Evolutionary conservation across 306 rosid genomes (phyloP).

Genomic region (Inga leiocalycina): DNA sequence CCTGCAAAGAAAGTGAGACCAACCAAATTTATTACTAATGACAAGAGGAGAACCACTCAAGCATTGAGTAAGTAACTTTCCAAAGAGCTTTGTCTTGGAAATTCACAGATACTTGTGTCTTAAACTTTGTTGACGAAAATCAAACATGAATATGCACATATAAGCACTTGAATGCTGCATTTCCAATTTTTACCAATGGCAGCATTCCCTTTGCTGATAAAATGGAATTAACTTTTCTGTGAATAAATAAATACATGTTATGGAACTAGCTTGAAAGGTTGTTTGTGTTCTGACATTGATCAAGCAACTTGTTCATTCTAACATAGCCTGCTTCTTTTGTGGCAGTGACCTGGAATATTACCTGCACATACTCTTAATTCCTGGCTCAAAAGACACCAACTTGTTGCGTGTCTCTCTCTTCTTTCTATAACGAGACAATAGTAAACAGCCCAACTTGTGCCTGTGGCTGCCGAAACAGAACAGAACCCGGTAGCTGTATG

Average conservation of each 20-base stretch:
- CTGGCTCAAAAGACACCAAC: slow-evolving; percentile 71
- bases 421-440: slow-evolving; percentile 65
- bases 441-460: slow-evolving; percentile 68
- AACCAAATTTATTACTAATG: slow-evolving; percentile 52
- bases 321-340: slow-evolving; percentile 19
- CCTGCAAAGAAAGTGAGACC: slow-evolving; percentile 58
- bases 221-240: background rate
- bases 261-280: background rate
- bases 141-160: background rate
- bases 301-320: background rate
- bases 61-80: slow-evolving; percentile 59
- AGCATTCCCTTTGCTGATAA: slow-evolving; percentile 3
- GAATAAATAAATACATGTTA: slow-evolving; percentile 3
- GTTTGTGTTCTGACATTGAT: background rate
- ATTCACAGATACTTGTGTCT: background rate
- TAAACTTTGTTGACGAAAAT: slow-evolving; percentile 8
- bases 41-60: slow-evolving; percentile 66
- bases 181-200: slow-evolving; percentile 2
- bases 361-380: slow-evolving; percentile 65
- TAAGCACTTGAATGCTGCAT: background rate
- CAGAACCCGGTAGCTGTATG: slow-evolving; percentile 59
- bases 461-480: slow-evolving; percentile 65
- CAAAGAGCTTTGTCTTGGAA: background rate
- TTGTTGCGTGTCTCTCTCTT: slow-evolving; percentile 72
- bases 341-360: slow-evolving; percentile 76